Base-by-base conservation (phyloP, 495 filamentous ascomycete species). In the Pyrenula aspistea region DNA sequence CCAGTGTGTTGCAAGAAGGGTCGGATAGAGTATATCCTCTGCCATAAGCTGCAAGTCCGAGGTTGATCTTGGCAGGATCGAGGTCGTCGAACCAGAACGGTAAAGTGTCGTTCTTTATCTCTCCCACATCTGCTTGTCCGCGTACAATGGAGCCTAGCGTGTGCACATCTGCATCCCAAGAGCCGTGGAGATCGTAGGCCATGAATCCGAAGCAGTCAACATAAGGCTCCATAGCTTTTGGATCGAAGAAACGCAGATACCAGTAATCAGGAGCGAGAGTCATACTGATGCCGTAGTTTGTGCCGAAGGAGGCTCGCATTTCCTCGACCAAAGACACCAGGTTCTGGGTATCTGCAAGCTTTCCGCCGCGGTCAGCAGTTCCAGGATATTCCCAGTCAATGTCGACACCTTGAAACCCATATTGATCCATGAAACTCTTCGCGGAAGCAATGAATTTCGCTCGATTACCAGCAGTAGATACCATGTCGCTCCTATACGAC, bases 301-400 rank as follows among this genome's bases (percentile, higher is more conserved):
- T 59, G 4, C 68, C 72, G 42, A 68, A 73, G 0, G 62, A 64
- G 0, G 60, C 57, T 12, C 67, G 51, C 24, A 73, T 72, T 0
- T 63, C 65, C 0, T 61, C 61, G 10, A 67, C 55, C 61, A 82
- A 63, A 42, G 78, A 73, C 22, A 66, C 65, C 2, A 81, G 52
- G 2, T 83, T 63, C 0, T 19, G 22, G 0, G 73, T 67, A 59
- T 82, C 78, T 12, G 50, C 67, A 2, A 49, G 22, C 0, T 56
- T 52, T 0, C 78, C 77, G 12, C 68, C 62, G 12, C 72, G 67
- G 1, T 77, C 73, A 10, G 56, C 23, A 2, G 70, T 67, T 0
- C 21, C 70, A 0, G 78, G 77, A 60, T 78, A 82, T 36, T 82
- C 77, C 79, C 80, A 83, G 60, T 83, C 81, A 12, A 84, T 51